A percentile compares a stretch with the other conserved stretches of the same genome.
These are phyloP conservation scores for Backusella mclennaniae DNA, from an alignment of 192 early-diverging fungal species.

Conservation along the genomic window DNA sequence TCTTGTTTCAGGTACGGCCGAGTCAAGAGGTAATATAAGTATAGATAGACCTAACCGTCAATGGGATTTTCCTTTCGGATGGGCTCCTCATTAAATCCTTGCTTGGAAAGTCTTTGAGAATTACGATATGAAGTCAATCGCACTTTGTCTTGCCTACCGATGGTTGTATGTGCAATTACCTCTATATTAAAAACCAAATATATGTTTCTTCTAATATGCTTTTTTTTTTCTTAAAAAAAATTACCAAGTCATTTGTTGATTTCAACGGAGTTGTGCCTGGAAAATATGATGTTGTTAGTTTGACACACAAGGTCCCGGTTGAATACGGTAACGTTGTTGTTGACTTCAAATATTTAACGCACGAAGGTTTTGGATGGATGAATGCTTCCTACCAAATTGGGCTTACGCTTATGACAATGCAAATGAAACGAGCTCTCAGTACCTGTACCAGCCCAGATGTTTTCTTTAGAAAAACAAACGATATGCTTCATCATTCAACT, in stretches of 20 bases:
- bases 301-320: conserved; percentile 88
- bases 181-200: background rate
- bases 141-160: conserved; percentile 84
- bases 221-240: conserved; percentile 27
- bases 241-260: conserved; percentile 94
- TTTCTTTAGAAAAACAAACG: conserved; percentile 23
- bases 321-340: conserved; percentile 96
- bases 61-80: conserved; percentile 48
- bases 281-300: conserved; percentile 92
- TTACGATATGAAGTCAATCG: conserved; percentile 75
- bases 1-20: conserved; percentile 88
- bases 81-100: conserved; percentile 99
- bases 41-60: conserved; percentile 90
- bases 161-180: conserved; percentile 83
- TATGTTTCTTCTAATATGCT: background rate
- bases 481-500: background rate
- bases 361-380: conserved; percentile 99
- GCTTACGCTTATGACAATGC: conserved; percentile 65
- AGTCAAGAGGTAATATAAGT: conserved; percentile 78
- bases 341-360: conserved; percentile 90
- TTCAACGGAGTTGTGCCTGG: conserved; percentile 96
- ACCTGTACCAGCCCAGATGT: conserved; percentile 31
- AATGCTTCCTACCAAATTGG: conserved; percentile 91
- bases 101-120: conserved; percentile 87
- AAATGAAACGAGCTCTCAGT: conserved; percentile 77